Evolutionary conservation across 73 alveolate species (phyloP).

Genomic region (Paramecium biaurelia): DNA sequence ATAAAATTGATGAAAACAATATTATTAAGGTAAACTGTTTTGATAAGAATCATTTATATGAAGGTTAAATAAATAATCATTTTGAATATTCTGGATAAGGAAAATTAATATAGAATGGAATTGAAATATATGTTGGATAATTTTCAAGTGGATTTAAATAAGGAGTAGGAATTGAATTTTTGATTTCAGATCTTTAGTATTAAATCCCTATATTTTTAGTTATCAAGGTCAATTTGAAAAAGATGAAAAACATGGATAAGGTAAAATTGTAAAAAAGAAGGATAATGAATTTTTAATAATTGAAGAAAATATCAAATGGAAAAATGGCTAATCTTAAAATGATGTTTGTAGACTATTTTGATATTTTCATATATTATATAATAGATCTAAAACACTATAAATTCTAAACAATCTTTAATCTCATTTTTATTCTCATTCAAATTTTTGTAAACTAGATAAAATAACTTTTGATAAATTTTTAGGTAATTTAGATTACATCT

Average conservation of each 20-base stretch:
- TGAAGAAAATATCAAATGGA: neutral
- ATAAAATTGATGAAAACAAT: neutral
- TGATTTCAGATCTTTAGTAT: neutral
- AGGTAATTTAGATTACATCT: no score
- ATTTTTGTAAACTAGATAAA: neutral
- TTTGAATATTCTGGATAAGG: neutral
- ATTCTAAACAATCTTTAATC: no score
- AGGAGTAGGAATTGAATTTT: neutral
- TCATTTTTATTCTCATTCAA: no score
- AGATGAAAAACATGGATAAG: neutral
- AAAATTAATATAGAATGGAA: neutral
- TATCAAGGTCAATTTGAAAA: neutral
- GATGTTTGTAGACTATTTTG: neutral
- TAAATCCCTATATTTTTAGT: neutral
- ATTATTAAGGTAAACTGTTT: neutral
- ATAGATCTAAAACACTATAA: no score
- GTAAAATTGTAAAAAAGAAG: neutral
- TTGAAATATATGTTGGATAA: neutral
- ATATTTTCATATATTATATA: neutral
- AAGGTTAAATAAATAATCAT: neutral
- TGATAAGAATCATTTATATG: neutral
- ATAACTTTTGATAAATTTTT: no score
- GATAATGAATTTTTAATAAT: neutral
- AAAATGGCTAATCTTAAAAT: neutral
- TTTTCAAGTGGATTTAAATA: neutral